A percentile compares a stretch with the other conserved stretches of the same genome.
phyloP scores from a whole-genome alignment of 768 basidiomycete species.

The Calocybe cyanea region DNA sequence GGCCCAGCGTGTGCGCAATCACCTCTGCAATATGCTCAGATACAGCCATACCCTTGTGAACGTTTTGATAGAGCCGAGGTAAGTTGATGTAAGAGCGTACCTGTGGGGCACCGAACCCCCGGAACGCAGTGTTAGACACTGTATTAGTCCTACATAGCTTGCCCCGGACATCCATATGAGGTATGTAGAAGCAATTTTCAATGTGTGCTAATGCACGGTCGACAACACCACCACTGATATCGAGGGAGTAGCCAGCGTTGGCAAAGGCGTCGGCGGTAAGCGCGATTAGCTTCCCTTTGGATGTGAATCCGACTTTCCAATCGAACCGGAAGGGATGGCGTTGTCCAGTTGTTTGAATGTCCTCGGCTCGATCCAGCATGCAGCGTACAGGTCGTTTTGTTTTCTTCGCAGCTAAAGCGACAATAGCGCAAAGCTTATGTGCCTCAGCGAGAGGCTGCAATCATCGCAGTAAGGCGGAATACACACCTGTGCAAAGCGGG shows the following conservation, averaged over 20 bases:
- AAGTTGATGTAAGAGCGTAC: neutral
- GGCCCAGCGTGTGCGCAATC: conserved; percentile 9
- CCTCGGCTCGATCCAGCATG: conserved; percentile 15
- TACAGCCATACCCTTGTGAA: conserved; percentile 11
- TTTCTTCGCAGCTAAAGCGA: conserved; percentile 14
- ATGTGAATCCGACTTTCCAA: conserved; percentile 16
- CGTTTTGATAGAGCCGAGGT: neutral
- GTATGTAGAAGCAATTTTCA: conserved; percentile 16
- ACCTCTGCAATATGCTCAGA: conserved; percentile 14
- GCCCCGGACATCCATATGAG: conserved; percentile 12
- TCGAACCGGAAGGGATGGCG: conserved; percentile 14
- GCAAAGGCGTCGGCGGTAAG: conserved; percentile 11
- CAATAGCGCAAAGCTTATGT: conserved; percentile 13
- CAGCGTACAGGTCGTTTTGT: conserved; percentile 14
- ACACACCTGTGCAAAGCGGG: conserved; percentile 10
- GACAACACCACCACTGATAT: conserved; percentile 15
- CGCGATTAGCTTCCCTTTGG: conserved; percentile 11
- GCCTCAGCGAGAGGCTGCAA: too few species aligned
- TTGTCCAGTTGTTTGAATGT: conserved; percentile 15
- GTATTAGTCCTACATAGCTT: conserved; percentile 14
- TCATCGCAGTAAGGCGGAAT: too few species aligned
- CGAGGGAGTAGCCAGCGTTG: conserved; percentile 15
- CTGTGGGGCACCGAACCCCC: conserved; percentile 16
- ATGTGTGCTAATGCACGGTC: conserved; percentile 14
- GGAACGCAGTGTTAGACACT: conserved; percentile 15